A percentile compares a stretch with the other conserved stretches of the same genome.
These are phyloP conservation scores for Marasmius oreades DNA, from an alignment of 1,284 basidiomycete species.

Conservation along the genomic window DNA sequence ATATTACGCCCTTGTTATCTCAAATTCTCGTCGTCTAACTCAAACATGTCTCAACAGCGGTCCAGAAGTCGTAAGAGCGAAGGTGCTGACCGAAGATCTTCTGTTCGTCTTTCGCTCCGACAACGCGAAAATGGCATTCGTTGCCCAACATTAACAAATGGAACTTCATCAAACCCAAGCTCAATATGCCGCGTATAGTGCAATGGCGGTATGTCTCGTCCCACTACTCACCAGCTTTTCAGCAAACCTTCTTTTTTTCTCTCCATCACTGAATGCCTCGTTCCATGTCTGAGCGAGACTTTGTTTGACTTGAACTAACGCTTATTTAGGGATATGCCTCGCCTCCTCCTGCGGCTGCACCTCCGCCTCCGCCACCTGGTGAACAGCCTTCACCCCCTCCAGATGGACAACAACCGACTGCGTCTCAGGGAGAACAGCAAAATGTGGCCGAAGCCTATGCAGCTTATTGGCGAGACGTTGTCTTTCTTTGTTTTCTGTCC, in stretches of 20 bases:
- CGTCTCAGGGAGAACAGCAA: conserved; percentile 28
- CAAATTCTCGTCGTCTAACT: not conserved
- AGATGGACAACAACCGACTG: conserved; percentile 39
- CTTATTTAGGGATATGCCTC: conserved; percentile 55
- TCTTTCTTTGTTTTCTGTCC: not conserved
- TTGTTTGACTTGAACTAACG: conserved; percentile 9
- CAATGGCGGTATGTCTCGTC: conserved; percentile 51
- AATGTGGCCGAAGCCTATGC: conserved; percentile 53
- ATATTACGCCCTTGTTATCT: conserved; percentile 68
- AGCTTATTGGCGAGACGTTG: conserved; percentile 55
- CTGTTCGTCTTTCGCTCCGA: conserved; percentile 83
- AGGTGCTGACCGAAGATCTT: conserved; percentile 86
- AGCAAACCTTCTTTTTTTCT: conserved; percentile 2
- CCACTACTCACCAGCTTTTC: conserved; percentile 14
- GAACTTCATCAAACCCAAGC: conserved; percentile 78
- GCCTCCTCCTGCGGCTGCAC: conserved; percentile 50
- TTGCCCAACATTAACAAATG: conserved; percentile 71
- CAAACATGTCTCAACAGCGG: conserved; percentile 47
- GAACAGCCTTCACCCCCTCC: conserved; percentile 59
- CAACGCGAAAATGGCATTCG: conserved; percentile 73
- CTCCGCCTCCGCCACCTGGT: conserved; percentile 60
- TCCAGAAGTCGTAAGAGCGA: conserved; percentile 88
- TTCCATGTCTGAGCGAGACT: not conserved
- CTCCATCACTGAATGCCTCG: conserved; percentile 5
- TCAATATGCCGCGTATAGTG: conserved; percentile 71